Conservation (phyloP, 1,284 basidiomycete genomes). For the Leccinum variabile region DNA sequence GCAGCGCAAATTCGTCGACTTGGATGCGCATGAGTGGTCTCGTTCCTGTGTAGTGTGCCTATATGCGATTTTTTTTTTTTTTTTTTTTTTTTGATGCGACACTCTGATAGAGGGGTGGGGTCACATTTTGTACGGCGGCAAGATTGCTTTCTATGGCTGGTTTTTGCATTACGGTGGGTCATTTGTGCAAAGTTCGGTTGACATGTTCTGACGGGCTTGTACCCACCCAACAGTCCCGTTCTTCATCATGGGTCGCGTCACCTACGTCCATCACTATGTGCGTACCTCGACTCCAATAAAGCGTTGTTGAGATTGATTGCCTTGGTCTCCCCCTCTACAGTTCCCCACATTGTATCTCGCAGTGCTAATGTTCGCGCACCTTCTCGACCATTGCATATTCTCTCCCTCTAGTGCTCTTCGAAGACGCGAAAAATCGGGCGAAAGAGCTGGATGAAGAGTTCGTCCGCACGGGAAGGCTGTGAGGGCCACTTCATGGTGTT, state of each 20-base stretch:
- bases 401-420: slow-evolving; percentile 61
- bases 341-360: slow-evolving; percentile 96
- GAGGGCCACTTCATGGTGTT: slow-evolving; percentile 79
- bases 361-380: slow-evolving; percentile 86
- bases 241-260: slow-evolving; percentile 94
- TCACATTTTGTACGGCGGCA: slow-evolving; percentile 91
- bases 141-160: slow-evolving; percentile 93
- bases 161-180: slow-evolving; percentile 81
- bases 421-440: slow-evolving; percentile 62
- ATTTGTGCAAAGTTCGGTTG: background rate
- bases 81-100: slow-evolving; percentile 11
- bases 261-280: slow-evolving; percentile 88
- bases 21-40: slow-evolving; percentile 69
- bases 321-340: slow-evolving; percentile 37
- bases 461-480: slow-evolving; percentile 53
- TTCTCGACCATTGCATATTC: slow-evolving; percentile 93
- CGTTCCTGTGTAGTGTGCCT: background rate
- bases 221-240: slow-evolving; percentile 69
- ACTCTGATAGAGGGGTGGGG: slow-evolving; percentile 75
- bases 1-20: slow-evolving; percentile 90
- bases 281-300: slow-evolving; percentile 29
- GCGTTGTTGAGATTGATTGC: background rate
- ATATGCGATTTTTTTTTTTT: slow-evolving; percentile 3
- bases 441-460: slow-evolving; percentile 67
- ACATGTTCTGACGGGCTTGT: background rate